phyloP scores from a whole-genome alignment of 2,329 filamentous ascomycete species.

The Alternaria conjuncta region DNA sequence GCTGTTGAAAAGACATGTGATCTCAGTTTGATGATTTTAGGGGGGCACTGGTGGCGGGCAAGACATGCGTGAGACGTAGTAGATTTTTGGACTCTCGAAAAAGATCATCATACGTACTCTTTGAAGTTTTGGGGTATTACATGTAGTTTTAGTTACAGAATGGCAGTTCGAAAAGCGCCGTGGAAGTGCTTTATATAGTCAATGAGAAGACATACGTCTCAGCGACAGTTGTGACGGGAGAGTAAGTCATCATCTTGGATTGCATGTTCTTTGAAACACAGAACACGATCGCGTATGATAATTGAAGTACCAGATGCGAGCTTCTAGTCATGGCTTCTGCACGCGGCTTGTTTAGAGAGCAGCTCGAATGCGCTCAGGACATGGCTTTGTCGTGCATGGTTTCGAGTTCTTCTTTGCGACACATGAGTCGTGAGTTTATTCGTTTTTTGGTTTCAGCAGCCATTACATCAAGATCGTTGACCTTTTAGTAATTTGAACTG shows the following conservation, averaged over 20 bases:
- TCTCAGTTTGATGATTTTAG: no score
- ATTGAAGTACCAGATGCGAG: accelerated
- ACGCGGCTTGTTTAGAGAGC: accelerated
- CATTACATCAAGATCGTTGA: no score
- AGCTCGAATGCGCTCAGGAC: not conserved
- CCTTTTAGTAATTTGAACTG: no score
- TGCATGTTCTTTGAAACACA: not conserved
- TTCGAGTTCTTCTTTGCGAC: not conserved
- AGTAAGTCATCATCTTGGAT: not conserved
- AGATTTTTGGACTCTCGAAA: not conserved
- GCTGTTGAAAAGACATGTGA: no score
- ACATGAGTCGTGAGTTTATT: not conserved
- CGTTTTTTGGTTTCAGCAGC: no score
- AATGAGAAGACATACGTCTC: not conserved
- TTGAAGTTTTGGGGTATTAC: not conserved
- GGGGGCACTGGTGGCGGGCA: not conserved
- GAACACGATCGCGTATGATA: accelerated
- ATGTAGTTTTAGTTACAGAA: accelerated
- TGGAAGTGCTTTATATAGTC: not conserved
- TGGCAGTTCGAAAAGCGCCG: not conserved
- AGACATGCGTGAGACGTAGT: not conserved
- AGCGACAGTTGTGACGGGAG: no score
- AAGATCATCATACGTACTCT: not conserved
- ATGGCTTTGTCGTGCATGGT: accelerated
- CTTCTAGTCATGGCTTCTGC: not conserved